Conservation (phyloP, 2,329 filamentous ascomycete genomes). For the Fusarium sp. region DNA sequence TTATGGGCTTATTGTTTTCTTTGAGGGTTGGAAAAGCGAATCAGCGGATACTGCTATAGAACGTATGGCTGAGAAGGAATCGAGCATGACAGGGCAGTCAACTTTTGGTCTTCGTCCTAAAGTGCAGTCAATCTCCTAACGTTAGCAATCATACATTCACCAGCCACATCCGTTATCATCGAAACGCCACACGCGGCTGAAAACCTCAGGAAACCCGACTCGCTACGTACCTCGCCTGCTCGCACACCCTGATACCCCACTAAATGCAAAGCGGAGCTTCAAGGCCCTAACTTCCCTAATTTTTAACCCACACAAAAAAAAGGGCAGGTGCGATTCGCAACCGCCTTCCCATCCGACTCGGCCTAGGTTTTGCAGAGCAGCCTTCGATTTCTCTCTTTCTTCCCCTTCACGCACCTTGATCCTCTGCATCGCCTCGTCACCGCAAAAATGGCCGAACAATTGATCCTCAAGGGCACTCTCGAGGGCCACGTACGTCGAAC, state of each 20-base stretch:
- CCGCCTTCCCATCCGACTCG: slow-evolving; percentile 47
- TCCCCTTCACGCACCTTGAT: slow-evolving; percentile 54
- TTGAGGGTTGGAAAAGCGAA: not conserved
- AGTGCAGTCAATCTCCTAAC: not conserved
- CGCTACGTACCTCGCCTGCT: slow-evolving; percentile 17
- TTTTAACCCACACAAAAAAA: slow-evolving; percentile 66
- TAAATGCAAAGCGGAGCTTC: slow-evolving; percentile 39
- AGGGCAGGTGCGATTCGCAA: slow-evolving; percentile 53
- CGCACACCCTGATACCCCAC: slow-evolving; percentile 2
- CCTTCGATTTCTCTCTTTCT: slow-evolving; percentile 49
- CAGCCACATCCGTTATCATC: slow-evolving; percentile 15
- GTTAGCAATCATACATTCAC: not conserved
- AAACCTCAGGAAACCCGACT: not conserved
- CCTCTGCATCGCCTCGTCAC: slow-evolving; percentile 59
- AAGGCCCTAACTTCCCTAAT: slow-evolving; percentile 59
- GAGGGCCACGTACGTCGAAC: slow-evolving; percentile 85
- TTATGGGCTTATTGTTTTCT: slow-evolving; percentile 18
- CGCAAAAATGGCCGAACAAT: slow-evolving; percentile 85
- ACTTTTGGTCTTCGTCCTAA: not conserved
- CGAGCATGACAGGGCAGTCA: not conserved
- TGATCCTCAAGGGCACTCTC: slow-evolving; percentile 96
- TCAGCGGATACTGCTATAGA: slow-evolving; percentile 21
- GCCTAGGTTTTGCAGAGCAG: slow-evolving; percentile 50
- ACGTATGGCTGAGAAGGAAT: slow-evolving; percentile 11
- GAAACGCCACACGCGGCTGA: slow-evolving; percentile 17